Percentiles rank a stretch among this genome's conserved stretches.
These are phyloP conservation scores for Fusarium citri DNA, from an alignment of 2,329 filamentous ascomycete genomes.

Conservation along the genomic window DNA sequence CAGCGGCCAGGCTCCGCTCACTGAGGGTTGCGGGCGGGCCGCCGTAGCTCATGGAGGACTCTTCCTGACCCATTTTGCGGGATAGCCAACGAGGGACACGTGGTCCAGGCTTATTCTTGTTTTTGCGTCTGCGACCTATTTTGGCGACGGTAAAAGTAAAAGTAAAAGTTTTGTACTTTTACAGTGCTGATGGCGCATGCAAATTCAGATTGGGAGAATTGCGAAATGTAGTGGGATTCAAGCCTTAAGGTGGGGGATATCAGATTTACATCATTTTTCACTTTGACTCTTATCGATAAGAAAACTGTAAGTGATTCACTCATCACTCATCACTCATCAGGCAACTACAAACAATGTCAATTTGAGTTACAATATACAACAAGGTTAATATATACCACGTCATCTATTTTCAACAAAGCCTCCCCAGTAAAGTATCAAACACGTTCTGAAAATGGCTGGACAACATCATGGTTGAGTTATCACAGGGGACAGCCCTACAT, in stretches of 20 bases:
- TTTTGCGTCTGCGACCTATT: conserved; percentile 55
- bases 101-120: conserved; percentile 51
- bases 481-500: background rate
- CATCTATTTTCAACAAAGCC: background rate
- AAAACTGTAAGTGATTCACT: conserved; percentile 17
- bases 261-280: conserved; percentile 44
- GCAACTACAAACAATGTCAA: background rate
- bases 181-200: conserved; percentile 25
- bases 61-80: conserved; percentile 86
- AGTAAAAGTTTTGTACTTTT: conserved; percentile 5
- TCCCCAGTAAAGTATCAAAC: background rate
- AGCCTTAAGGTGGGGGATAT: conserved; percentile 35
- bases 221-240: conserved; percentile 12
- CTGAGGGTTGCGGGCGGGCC: conserved; percentile 73
- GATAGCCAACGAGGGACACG: conserved; percentile 49
- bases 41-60: conserved; percentile 75
- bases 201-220: conserved; percentile 13
- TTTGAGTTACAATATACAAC: background rate
- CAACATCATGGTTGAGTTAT: conserved; percentile 4
- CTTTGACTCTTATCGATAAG: conserved; percentile 42
- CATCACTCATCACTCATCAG: background rate
- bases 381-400: background rate
- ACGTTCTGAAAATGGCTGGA: background rate
- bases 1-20: conserved; percentile 75
- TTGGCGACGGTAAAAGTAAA: conserved; percentile 42